Evolutionary conservation across 1,139 yeast species (phyloP), one percentile per base, ranked within the genome.

Genomic region (Sugiyamaella castrensis): DNA sequence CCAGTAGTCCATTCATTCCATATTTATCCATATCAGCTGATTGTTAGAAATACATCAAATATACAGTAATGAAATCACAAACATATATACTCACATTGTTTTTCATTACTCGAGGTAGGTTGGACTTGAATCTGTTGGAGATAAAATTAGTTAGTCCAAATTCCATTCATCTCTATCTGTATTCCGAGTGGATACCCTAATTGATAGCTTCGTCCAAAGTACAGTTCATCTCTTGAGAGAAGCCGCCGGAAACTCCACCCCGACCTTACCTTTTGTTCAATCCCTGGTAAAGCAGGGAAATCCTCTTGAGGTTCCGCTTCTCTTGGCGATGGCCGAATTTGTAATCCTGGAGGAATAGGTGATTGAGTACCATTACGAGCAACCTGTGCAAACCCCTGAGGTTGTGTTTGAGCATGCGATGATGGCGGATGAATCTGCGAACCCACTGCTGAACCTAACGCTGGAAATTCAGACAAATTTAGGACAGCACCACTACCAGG

Each of bases 1-100:
- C 79, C 24, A 80, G 65, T 43, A 92, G 71, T 0, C 95, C 96
- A 54, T 78, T 76, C 57, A 91, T 70, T 6, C 98, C 97, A 67
- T 77, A 91, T 64, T 54, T 53, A 24, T 68, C 71, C 54, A 63
- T 54, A 10, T 66, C 69, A 19, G 53, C 40, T n/a, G 31, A 3
- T 19, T 5, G 24, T 19, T 48, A 24, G 43, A 8, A 6, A 40
- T 32, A 11, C 46, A 29, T 11, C 32, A 34, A 15, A 13, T 8
- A 12, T 10, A 36, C 29, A 32, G n/a, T 13, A 12, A 37, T 16
- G 4, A 12, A 15, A 38, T 12, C 29, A 43, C 11, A 37, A 8
- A 27, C 8, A 11, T 15, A 11, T 28, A 13, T 12, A 45, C 48
- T 46, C 34, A 46, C 50, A 16, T 36, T 41, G 37, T n/a, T 37